Evolutionary conservation across 768 basidiomycete species (phyloP).

Genomic region (Podaxis sp.): DNA sequence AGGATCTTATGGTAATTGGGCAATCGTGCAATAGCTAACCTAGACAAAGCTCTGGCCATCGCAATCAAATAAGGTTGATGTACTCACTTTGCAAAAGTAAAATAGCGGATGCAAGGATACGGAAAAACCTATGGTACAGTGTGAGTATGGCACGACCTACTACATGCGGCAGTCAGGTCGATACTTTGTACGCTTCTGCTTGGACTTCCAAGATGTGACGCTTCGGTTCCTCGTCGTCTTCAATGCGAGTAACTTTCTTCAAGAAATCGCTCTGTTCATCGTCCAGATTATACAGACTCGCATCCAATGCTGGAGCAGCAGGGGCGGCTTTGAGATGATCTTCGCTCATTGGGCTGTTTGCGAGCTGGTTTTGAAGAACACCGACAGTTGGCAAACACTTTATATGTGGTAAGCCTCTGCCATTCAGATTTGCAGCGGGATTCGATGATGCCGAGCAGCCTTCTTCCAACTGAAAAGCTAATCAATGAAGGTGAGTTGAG

Average conservation of each 20-base stretch:
- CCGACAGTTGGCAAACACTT: too few relatives aligned
- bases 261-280: conserved; percentile 32
- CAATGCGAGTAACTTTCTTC: conserved; percentile 32
- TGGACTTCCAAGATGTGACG: conserved; percentile 36
- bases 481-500: too few relatives aligned
- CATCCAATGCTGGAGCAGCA: conserved; percentile 18
- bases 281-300: conserved; percentile 25
- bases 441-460: too few relatives aligned
- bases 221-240: conserved; percentile 34
- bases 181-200: conserved; percentile 29
- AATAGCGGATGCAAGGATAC: conserved; percentile 35
- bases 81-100: conserved; percentile 31
- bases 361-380: neutral
- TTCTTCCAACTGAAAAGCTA: too few relatives aligned
- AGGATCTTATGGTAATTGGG: conserved; percentile 32
- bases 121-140: conserved; percentile 24
- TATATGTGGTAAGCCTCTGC: neutral
- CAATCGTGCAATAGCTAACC: conserved; percentile 30
- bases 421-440: neutral
- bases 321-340: conserved; percentile 1
- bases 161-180: neutral
- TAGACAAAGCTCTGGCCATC: conserved; percentile 6
- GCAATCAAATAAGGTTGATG: neutral
- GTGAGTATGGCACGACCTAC: neutral
- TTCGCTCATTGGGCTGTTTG: neutral